These are phyloP conservation scores for Stagonosporopsis tanaceti DNA, from an alignment of 2,329 filamentous ascomycete species.

Conservation along the genomic window DNA sequence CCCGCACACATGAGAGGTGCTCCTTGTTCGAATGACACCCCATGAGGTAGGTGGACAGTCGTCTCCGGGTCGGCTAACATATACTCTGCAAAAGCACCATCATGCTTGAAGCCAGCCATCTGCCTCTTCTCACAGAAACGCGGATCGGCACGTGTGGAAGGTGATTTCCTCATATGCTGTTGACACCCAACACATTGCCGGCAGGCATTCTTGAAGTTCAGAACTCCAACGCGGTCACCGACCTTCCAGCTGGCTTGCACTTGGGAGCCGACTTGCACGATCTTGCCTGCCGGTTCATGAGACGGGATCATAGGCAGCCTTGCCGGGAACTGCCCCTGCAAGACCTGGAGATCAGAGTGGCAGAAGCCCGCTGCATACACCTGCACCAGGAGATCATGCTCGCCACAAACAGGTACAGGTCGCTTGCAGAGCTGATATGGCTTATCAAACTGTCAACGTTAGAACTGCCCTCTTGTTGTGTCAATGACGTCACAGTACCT, in stretches of 20 bases:
- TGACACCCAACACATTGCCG: conserved; percentile 31
- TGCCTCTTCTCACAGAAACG: conserved; percentile 39
- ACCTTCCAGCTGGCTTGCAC: conserved; percentile 38
- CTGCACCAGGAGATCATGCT: conserved; percentile 32
- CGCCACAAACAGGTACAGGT: conserved; percentile 27
- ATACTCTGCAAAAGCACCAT: conserved; percentile 45
- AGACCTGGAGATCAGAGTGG: conserved; percentile 39
- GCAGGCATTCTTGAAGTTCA: conserved; percentile 40
- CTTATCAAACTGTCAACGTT: conserved; percentile 23
- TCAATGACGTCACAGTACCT: conserved; percentile 25
- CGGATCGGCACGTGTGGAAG: conserved; percentile 29
- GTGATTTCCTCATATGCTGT: conserved; percentile 21
- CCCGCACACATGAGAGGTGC: conserved; percentile 50
- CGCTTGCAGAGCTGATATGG: conserved; percentile 27
- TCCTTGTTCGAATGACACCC: conserved; percentile 35
- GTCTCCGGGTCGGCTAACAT: conserved; percentile 44
- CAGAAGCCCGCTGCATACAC: conserved; percentile 39
- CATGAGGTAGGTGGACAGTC: conserved; percentile 34
- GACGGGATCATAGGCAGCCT: conserved; percentile 43
- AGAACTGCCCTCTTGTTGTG: not conserved
- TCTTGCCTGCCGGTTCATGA: conserved; percentile 45
- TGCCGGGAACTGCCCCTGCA: conserved; percentile 32
- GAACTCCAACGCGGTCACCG: conserved; percentile 41
- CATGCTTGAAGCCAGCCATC: conserved; percentile 42
- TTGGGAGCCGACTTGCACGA: conserved; percentile 36